Conservation (phyloP, 257 asterid genomes). For the Vinca minor region DNA sequence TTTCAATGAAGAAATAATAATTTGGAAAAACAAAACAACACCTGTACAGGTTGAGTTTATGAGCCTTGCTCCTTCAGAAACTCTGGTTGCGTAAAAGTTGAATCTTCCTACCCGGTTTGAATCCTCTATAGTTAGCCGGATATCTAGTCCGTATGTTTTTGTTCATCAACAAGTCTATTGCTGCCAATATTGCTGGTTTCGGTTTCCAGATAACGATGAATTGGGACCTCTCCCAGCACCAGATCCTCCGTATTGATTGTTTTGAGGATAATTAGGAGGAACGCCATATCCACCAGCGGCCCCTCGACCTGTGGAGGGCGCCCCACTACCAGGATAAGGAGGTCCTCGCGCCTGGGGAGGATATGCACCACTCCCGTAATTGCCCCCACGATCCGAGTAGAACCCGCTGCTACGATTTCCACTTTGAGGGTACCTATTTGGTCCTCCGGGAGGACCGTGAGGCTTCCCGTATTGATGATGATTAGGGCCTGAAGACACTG, state of each 20-base stretch:
- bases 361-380: conserved; percentile 44
- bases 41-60: conserved; percentile 12
- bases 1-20: neutral
- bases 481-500: conserved; percentile 44
- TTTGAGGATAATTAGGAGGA: conserved; percentile 61
- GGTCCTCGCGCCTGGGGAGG: conserved; percentile 70
- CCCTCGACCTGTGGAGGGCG: conserved; percentile 51
- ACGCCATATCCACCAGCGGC: conserved; percentile 52
- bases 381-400: conserved; percentile 78
- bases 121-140: conserved; percentile 1
- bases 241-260: conserved; percentile 60
- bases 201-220: conserved; percentile 41
- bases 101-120: conserved; percentile 9
- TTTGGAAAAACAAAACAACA: conserved; percentile 3
- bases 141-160: conserved; percentile 3
- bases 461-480: conserved; percentile 76
- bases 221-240: conserved; percentile 58
- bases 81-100: conserved; percentile 3
- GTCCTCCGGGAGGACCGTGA: conserved; percentile 73
- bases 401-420: conserved; percentile 53
- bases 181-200: conserved; percentile 94
- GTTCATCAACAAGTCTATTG: conserved; percentile 30
- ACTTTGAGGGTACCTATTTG: conserved; percentile 56
- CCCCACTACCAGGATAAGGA: conserved; percentile 49
- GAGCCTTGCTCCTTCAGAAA: conserved; percentile 9